These are phyloP conservation scores for Clathrus columnatus DNA, from an alignment of 768 basidiomycete genomes.

Conservation along the genomic window DNA sequence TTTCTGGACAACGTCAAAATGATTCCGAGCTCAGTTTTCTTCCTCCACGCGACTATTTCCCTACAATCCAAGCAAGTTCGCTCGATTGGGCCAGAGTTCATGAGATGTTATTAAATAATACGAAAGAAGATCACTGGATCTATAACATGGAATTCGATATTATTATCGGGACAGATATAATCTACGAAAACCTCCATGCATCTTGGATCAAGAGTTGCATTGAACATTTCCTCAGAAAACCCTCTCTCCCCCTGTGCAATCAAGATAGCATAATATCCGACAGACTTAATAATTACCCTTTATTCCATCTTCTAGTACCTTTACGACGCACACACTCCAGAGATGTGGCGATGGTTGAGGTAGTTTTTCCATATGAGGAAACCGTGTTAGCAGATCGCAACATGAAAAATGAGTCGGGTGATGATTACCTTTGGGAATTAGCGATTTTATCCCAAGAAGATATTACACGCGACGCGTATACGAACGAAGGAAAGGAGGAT, in stretches of 20 bases:
- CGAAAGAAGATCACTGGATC: neutral
- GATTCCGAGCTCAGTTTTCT: neutral
- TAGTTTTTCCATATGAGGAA: conserved; percentile 34
- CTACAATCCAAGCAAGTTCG: conserved; percentile 18
- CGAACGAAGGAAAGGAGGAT: conserved; percentile 35
- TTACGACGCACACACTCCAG: conserved; percentile 52
- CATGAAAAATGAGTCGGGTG: too few species aligned
- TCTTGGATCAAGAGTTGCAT: conserved; percentile 39
- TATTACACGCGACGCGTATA: conserved; percentile 43
- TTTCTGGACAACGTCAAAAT: conserved; percentile 8
- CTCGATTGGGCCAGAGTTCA: conserved; percentile 33
- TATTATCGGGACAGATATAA: conserved; percentile 44
- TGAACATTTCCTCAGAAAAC: conserved; percentile 26
- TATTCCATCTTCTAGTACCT: conserved; percentile 74
- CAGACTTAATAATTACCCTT: neutral
- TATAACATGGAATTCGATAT: conserved; percentile 34
- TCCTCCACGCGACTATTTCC: neutral
- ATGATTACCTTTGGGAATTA: conserved; percentile 23
- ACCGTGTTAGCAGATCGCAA: neutral
- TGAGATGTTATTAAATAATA: conserved; percentile 9
- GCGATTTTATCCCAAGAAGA: conserved; percentile 45
- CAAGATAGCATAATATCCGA: conserved; percentile 16
- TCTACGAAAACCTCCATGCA: conserved; percentile 44
- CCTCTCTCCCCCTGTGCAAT: conserved; percentile 11
- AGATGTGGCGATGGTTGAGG: conserved; percentile 54